A percentile compares a stretch with the other conserved stretches of the same genome.
Evolutionary conservation across 2,329 filamentous ascomycete genomes (phyloP).

Genomic region (Arthrinium puccinioides): DNA sequence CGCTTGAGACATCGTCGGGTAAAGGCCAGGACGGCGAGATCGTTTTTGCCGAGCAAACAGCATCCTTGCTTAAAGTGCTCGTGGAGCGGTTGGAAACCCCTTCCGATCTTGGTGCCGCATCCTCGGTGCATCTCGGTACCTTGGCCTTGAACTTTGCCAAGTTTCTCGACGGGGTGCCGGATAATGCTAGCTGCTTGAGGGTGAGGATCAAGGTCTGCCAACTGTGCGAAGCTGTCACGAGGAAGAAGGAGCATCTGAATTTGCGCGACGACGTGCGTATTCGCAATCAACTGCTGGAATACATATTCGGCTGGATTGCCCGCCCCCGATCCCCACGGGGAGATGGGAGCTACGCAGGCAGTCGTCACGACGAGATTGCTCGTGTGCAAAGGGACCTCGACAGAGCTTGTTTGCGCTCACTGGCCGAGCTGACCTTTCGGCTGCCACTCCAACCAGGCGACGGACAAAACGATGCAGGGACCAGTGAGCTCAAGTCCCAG

Average conservation of each 20-base stretch:
- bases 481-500: constrained; percentile 61
- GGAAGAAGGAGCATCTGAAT: constrained; percentile 61
- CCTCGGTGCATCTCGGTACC: constrained; percentile 56
- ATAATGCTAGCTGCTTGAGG: constrained; percentile 47
- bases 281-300: constrained; percentile 60
- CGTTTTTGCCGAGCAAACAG: constrained; percentile 60
- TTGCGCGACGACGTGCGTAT: constrained; percentile 62
- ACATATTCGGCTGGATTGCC: constrained; percentile 62
- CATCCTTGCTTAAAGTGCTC: constrained; percentile 54
- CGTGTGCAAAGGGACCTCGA: constrained; percentile 60
- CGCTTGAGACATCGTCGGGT: constrained; percentile 37
- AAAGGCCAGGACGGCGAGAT: constrained; percentile 53
- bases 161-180: constrained; percentile 52
- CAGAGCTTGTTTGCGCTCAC: constrained; percentile 54
- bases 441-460: constrained; percentile 60
- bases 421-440: constrained; percentile 60
- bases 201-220: constrained; percentile 66
- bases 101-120: constrained; percentile 53
- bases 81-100: constrained; percentile 59
- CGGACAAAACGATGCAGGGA: constrained; percentile 57
- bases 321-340: constrained; percentile 45
- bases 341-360: constrained; percentile 30
- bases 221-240: constrained; percentile 56
- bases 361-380: constrained; percentile 48
- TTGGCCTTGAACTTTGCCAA: constrained; percentile 60